Evolutionary conservation across 164 flowering plant genomes (phyloP).

Genomic region (Nymphaea thermarum): DNA sequence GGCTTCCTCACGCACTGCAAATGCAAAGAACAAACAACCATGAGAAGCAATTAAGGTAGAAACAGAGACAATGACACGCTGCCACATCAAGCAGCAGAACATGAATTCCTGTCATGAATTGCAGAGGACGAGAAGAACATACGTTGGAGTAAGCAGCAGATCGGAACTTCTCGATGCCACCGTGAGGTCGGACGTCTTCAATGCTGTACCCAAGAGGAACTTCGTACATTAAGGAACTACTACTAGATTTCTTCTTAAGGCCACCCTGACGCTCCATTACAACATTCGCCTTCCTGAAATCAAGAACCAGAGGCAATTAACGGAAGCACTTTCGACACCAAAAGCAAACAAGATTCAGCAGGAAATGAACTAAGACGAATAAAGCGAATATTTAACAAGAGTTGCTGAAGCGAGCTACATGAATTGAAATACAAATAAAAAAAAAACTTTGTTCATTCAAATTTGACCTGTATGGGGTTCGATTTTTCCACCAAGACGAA

Average conservation of each 20-base stretch:
- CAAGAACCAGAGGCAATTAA: neutral
- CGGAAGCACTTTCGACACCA: neutral
- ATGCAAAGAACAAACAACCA: neutral
- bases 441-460: too few species aligned
- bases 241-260: conserved; percentile 34
- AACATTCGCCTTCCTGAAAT: conserved; percentile 35
- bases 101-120: neutral
- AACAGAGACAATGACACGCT: neutral
- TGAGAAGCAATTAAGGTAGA: neutral
- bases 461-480: too few species aligned
- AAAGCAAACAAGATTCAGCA: neutral
- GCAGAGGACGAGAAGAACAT: conserved; percentile 4
- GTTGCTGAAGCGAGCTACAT: neutral
- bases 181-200: conserved; percentile 82
- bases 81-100: neutral
- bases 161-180: conserved; percentile 68
- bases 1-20: conserved; percentile 82
- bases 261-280: conserved; percentile 75
- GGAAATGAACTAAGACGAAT: neutral
- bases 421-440: neutral
- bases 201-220: conserved; percentile 76
- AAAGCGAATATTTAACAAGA: neutral
- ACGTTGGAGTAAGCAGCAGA: conserved; percentile 93
- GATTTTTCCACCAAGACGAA: too few species aligned
- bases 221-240: conserved; percentile 41